Evolutionary conservation across 345 rosid genomes (phyloP).

Genomic region (Hypericum perforatum): DNA sequence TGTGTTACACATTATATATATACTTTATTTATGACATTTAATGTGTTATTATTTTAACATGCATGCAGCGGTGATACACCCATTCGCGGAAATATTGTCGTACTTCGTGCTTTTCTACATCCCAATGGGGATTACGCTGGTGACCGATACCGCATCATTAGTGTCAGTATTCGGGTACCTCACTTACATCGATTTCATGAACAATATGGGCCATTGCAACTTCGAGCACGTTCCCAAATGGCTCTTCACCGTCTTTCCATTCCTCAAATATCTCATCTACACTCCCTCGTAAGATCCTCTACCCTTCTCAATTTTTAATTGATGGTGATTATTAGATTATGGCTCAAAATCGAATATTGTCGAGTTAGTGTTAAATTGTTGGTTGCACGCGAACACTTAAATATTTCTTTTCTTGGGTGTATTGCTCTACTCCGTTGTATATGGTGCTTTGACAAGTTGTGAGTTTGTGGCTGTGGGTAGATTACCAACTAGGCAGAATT

Average conservation of each 20-base stretch:
- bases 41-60: too few species aligned
- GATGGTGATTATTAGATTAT: too few species aligned
- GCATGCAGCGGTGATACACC: slow-evolving; percentile 48
- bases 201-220: slow-evolving; percentile 86
- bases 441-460: too few species aligned
- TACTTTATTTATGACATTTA: too few species aligned
- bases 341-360: too few species aligned
- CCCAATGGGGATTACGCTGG: slow-evolving; percentile 22
- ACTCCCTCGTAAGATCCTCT: slow-evolving; percentile 46
- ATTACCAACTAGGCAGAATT: too few species aligned
- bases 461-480: too few species aligned
- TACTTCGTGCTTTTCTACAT: slow-evolving; percentile 44
- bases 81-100: slow-evolving; percentile 54
- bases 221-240: slow-evolving; percentile 55
- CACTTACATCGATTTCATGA: slow-evolving; percentile 56
- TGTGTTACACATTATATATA: too few species aligned
- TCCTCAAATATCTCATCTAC: slow-evolving; percentile 62
- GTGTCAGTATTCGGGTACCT: slow-evolving; percentile 18
- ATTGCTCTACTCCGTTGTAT: too few species aligned
- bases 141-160: slow-evolving; percentile 27
- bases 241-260: slow-evolving; percentile 50
- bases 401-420: too few species aligned
- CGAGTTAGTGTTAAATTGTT: too few species aligned
- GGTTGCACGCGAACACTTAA: too few species aligned
- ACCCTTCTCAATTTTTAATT: background rate